Base-by-base conservation (phyloP, 2,329 filamentous ascomycete genomes). In the Ophiosphaerella narmari region DNA sequence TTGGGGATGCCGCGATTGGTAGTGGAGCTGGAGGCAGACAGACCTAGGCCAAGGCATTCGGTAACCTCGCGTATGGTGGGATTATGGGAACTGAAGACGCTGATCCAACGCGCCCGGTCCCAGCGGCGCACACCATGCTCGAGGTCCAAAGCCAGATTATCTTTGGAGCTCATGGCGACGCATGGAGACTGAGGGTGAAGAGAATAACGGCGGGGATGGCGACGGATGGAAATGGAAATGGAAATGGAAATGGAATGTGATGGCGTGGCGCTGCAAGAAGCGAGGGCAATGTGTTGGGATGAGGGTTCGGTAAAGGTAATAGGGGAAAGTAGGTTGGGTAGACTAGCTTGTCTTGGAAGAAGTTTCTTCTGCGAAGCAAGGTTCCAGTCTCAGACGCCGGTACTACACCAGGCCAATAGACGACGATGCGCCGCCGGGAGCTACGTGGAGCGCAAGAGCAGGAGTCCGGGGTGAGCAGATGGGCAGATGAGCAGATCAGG, bases 41-140 rank as follows among this genome's bases (percentile, higher is more conserved):
- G 52, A 52, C 67, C 67, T 39, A 72, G 59, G 38, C 69, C 69
- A 41, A 72, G 55, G 50, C 65, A 70, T 54, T 72, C 69, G 37
- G 68, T 71, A 24, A 72, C 66, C 54, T 72, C 67, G 56, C 69
- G 69, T 52, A 72, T 71, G 48, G 69, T 72, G 45, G 69, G 69
- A 42, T 65, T 68, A 60, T 72, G 69, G 54, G 64, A 68, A 52
- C 63, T 68, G 60, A 72, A 72, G 48, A 72, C 69, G 45, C 63
- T 65, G 48, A 72, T 67, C 69, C 69, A 72, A 52, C 65, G 61
- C 33, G 59, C 53, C 37, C 68, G 57, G 54, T 71, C 67, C 69
- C 69, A 72, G 55, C 69, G 68, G 51, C 57, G 56, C 43, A 70
- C 64, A 50, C 60, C 62, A 47, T 66, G 63, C 50, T 65, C 60